Percentiles rank a stretch among this genome's conserved stretches.
Conservation (phyloP, 306 rosid species). For the Vicia sativa region DNA sequence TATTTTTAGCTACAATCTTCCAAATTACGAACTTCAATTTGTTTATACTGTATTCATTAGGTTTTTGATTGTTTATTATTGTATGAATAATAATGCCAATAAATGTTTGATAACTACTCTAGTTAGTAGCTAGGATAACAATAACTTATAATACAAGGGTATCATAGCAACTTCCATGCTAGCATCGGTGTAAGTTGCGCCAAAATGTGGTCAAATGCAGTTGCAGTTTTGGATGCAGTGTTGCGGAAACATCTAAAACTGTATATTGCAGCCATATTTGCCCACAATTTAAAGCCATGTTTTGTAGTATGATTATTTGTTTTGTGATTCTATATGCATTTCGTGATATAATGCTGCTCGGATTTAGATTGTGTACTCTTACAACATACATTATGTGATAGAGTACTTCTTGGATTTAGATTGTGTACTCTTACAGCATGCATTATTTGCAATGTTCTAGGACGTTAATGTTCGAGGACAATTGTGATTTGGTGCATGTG, state of each 20-base stretch:
- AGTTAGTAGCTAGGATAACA: background rate
- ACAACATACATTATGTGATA: background rate
- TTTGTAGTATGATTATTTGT: background rate
- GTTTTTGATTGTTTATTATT: slow-evolving; percentile 1
- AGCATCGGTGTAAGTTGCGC: background rate
- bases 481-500: slow-evolving; percentile 20
- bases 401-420: background rate
- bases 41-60: slow-evolving; percentile 19
- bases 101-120: background rate
- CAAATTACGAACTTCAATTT: background rate
- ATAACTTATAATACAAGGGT: background rate
- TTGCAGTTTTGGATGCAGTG: background rate
- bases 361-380: background rate
- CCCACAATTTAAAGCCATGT: background rate
- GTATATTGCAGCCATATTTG: background rate
- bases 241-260: background rate
- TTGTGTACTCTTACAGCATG: background rate
- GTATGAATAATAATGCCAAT: background rate
- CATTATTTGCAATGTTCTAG: background rate
- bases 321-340: slow-evolving; percentile 5
- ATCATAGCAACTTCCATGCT: background rate
- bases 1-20: slow-evolving; percentile 16
- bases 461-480: background rate
- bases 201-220: background rate
- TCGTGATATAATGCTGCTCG: background rate